Conservation (phyloP, 148 eudicot genomes). For the Cornus suecica region DNA sequence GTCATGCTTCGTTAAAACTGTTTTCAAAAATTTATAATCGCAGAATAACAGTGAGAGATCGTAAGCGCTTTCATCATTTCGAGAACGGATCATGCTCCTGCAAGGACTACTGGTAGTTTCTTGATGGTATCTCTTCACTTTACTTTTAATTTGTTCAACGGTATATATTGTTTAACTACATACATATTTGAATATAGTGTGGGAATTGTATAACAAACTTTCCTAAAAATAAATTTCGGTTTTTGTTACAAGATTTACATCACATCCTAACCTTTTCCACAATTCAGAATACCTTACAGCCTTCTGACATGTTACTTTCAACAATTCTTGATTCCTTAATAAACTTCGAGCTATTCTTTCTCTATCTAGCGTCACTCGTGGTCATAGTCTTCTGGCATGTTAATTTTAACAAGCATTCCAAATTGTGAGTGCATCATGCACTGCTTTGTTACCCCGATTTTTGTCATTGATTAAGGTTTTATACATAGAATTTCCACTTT, state of each 20-base stretch:
- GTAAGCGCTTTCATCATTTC: conserved; percentile 64
- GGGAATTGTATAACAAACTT: background rate
- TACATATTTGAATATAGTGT: background rate
- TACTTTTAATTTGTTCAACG: background rate
- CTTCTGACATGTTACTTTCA: background rate
- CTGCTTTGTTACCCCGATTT: no score
- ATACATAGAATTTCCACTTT: no score
- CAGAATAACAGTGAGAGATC: conserved; percentile 45
- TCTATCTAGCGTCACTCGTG: no score
- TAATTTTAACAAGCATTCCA: no score
- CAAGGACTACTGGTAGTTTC: conserved; percentile 48
- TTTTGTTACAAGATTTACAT: background rate
- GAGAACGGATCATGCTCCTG: conserved; percentile 63
- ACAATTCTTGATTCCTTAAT: no score
- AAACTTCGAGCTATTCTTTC: no score
- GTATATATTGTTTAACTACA: background rate
- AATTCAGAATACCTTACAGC: background rate
- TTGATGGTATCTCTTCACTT: background rate
- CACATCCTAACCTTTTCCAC: background rate
- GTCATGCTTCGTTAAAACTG: conserved; percentile 53
- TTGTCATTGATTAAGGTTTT: no score
- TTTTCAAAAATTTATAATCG: conserved; percentile 47
- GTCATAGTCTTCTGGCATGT: no score
- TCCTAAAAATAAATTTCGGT: background rate
- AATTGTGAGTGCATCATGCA: no score